Evolutionary conservation across 345 rosid species (phyloP), one percentile per base, ranked within the genome.

Genomic region (Firmiana major): DNA sequence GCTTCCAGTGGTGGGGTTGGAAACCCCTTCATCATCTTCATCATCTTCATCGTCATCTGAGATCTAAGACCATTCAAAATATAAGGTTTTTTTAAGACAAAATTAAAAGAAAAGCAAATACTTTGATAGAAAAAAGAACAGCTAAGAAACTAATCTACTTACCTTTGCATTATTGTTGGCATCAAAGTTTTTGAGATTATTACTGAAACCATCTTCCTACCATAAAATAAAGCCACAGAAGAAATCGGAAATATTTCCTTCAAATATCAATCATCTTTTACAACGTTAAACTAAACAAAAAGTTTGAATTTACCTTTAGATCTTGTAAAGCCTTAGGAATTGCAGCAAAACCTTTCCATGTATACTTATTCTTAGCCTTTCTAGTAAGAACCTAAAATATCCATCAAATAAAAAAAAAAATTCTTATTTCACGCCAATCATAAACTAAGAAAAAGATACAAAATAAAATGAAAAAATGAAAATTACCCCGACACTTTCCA

Each of bases 401-500:
- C 26, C 72, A 79, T 6, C 24, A 79, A 66, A 68, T 12, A 43
- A 66, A 51, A 74, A 66, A 51, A 74, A 40, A 40, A 40, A 51
- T 0, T 49, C 54, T 13, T 16, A n/a, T 26, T 31, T 5, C 22
- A 43, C 2, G 51, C 36, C 46, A 5, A 48, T 43, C 24, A 63
- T n/a, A 64, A 73, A 1, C 2, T 5, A 63, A 7, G 28, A 71
- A 24, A 22, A 5, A 13, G 6, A 45, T 5, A 55, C 9, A 28
- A 26, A 51, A 5, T 16, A 16, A 5, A 51, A 1, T 22, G n/a
- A 16, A 1, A 9, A 51, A 1, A 11, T 46, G 55, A 48, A 59
- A 54, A 85, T 66, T 78, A 94, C 98, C 70, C 97, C 97, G 63
- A 94, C 90, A 77, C 97, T 92, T 86, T 94, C 98, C 63, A 94